Conservation (phyloP, 331 rosid species). For the Erythrophleum ivorense region DNA sequence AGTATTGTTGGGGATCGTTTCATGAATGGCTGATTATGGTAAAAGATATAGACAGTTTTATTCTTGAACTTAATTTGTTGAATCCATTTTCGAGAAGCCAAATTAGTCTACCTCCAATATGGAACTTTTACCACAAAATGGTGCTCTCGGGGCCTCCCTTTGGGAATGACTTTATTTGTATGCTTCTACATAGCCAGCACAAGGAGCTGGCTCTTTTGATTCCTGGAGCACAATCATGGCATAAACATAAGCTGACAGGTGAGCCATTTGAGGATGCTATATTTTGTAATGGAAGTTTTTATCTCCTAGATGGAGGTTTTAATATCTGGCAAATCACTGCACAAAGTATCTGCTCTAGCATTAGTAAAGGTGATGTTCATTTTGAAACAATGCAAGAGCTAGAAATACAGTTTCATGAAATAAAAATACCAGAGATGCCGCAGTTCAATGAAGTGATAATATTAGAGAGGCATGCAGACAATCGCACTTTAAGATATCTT, state of each 20-base stretch:
- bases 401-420: conserved; percentile 47
- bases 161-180: conserved; percentile 47
- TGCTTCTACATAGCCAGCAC: conserved; percentile 54
- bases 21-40: conserved; percentile 68
- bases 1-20: conserved; percentile 70
- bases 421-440: conserved; percentile 35
- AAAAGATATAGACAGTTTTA: conserved; percentile 42
- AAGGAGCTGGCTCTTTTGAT: conserved; percentile 51
- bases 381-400: conserved; percentile 35
- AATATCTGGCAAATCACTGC: conserved; percentile 49
- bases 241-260: conserved; percentile 47
- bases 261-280: conserved; percentile 68
- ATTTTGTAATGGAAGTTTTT: conserved; percentile 61
- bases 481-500: conserved; percentile 50
- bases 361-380: conserved; percentile 24
- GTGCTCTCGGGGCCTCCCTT: conserved; percentile 58
- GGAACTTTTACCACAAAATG: conserved; percentile 73
- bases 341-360: conserved; percentile 33
- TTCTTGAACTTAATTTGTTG: conserved; percentile 51
- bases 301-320: conserved; percentile 52
- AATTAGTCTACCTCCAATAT: conserved; percentile 52
- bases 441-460: conserved; percentile 13
- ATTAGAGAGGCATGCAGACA: conserved; percentile 23
- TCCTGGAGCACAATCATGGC: conserved; percentile 45
- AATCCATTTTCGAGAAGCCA: conserved; percentile 57